A percentile compares a stretch with the other conserved stretches of the same genome.
Evolutionary conservation across 2,329 filamentous ascomycete genomes (phyloP).

Genomic region (Colletotrichum sp.): DNA sequence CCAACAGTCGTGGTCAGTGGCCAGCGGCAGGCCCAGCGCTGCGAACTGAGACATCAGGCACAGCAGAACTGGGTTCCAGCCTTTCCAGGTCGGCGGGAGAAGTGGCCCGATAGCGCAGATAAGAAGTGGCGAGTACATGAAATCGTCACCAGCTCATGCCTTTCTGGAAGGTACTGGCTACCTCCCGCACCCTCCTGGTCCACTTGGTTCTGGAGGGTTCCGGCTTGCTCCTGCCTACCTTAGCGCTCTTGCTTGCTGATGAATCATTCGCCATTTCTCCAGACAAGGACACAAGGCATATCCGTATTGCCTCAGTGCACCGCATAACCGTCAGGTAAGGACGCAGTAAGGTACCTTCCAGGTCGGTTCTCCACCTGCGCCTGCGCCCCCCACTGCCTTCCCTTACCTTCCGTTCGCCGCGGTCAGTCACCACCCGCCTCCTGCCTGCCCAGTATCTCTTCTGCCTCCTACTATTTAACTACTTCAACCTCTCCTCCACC

Average conservation of each 20-base stretch:
- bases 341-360: constrained; percentile 11
- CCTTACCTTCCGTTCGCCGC: constrained; percentile 18
- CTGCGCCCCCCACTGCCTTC: constrained; percentile 9
- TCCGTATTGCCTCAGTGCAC: neutral
- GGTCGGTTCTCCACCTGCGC: constrained; percentile 29
- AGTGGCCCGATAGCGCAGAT: neutral
- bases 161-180: neutral
- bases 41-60: constrained; percentile 19
- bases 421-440: constrained; percentile 15
- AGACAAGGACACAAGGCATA: constrained; percentile 17
- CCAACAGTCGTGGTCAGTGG: constrained; percentile 2
- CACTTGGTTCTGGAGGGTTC: constrained; percentile 45
- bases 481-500: neutral
- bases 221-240: constrained; percentile 18
- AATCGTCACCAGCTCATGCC: rapidly evolving
- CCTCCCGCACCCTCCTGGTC: neutral
- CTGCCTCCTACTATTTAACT: constrained; percentile 5
- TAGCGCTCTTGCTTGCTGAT: constrained; percentile 31
- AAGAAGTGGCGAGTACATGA: neutral
- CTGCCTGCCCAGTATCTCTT: neutral
- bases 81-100: constrained; percentile 6
- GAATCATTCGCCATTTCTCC: constrained; percentile 37
- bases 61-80: constrained; percentile 15
- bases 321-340: neutral
- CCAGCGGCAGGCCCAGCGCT: neutral